Evolutionary conservation across 1,284 basidiomycete genomes (phyloP), one percentile per base, ranked within the genome.

Genomic region (Puccinia horiana): DNA sequence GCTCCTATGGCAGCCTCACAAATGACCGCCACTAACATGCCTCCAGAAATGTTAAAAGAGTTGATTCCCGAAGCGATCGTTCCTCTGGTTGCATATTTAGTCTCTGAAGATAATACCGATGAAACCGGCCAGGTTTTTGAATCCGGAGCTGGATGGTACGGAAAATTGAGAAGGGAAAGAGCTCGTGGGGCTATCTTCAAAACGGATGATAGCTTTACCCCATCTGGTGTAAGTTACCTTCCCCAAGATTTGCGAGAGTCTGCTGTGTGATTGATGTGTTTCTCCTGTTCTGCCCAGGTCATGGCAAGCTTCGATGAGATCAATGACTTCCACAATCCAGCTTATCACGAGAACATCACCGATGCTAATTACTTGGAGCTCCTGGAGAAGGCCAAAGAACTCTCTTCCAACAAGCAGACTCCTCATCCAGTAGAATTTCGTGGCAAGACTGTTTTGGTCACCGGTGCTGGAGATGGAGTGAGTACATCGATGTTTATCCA

Each of bases 11-110:
- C 88, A 26, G 88, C 88, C 56, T 87, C 86, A 5, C 86, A 87
- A 83, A 86, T 86, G 85, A 86, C 85, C 23, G 84, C 84, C 35
- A 96, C 95, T 0, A 89, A 98, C 86, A 95, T 98, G 93, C 95
- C 96, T 20, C 93, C 94, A n/a, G 96, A 99, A 84, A 93, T 98
- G 91, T 91, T 99, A 83, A 93, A 92, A 74, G 92, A 94, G 85
- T 88, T 99, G 78, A 94, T 93, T 90, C 97, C 97, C 52, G 94
- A 95, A 86, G 95, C 93, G 84, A 93, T 99, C 69, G 95, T 95
- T 0, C 96, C 97, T 1, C 92, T 99, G 83, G 94, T 98, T 69
- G 92, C 90, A 37, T 93, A 88, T 47, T 86, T 89, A 44, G 82
- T 49, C 23, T 74, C 76, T 81, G 76, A 79, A 18, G 56, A 65